Evolutionary conservation across 169 alveolate species (phyloP).

Genomic region (Theileria parva): DNA sequence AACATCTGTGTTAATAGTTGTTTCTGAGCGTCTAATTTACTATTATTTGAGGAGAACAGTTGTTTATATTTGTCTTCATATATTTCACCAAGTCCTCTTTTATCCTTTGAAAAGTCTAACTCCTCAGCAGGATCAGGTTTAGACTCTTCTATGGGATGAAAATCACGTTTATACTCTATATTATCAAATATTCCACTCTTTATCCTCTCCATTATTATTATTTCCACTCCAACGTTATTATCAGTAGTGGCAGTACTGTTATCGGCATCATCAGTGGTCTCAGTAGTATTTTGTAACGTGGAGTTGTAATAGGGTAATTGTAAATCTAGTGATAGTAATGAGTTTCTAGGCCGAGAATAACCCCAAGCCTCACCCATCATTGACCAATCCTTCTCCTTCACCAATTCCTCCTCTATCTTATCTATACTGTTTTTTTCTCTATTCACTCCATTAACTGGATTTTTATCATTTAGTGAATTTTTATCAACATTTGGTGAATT

Average conservation of each 20-base stretch:
- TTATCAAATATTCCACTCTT: slow-evolving; percentile 76
- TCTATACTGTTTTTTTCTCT: slow-evolving; percentile 46
- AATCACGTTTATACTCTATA: slow-evolving; percentile 73
- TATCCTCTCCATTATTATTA: slow-evolving; percentile 73
- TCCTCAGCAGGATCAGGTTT: slow-evolving; percentile 8
- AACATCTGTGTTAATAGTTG: slow-evolving; percentile 69
- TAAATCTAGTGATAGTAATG: slow-evolving; percentile 74
- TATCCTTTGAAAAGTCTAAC: slow-evolving; percentile 72
- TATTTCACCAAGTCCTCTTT: slow-evolving; percentile 76
- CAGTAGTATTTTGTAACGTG: slow-evolving; percentile 35
- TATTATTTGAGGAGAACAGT: slow-evolving; percentile 62
- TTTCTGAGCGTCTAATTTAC: slow-evolving; percentile 61
- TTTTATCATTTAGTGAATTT: not conserved
- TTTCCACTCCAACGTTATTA: slow-evolving; percentile 57
- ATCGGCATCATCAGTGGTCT: slow-evolving; percentile 30
- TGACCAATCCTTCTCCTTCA: slow-evolving; percentile 82
- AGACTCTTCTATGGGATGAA: slow-evolving; percentile 46
- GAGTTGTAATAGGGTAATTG: slow-evolving; percentile 64
- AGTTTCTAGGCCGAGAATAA: slow-evolving; percentile 78
- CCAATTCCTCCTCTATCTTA: slow-evolving; percentile 72
- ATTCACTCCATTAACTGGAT: slow-evolving; percentile 2
- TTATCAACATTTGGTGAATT: too few species aligned
- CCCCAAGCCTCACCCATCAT: slow-evolving; percentile 81
- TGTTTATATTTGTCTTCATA: slow-evolving; percentile 76
- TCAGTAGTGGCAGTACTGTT: slow-evolving; percentile 33